Conservation (phyloP, 75 land plant species). For the Pinus albicaulis region DNA sequence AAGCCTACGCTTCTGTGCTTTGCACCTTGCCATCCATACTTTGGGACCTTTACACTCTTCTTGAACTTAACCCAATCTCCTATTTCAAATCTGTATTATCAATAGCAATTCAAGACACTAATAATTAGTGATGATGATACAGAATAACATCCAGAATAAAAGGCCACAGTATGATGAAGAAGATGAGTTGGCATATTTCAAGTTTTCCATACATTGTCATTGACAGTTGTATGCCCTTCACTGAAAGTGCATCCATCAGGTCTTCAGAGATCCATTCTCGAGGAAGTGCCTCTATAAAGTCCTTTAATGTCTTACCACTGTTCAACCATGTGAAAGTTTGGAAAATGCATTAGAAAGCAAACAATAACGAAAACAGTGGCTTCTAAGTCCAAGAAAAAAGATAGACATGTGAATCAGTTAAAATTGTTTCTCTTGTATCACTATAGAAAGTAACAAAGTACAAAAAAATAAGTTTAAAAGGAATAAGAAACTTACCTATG, state of each 20-base stretch:
- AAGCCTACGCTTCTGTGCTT: constrained; percentile 81
- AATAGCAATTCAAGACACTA: not conserved
- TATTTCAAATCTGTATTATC: constrained; percentile 53
- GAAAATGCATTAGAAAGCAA: not conserved
- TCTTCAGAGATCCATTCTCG: constrained; percentile 97
- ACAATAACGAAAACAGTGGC: not conserved
- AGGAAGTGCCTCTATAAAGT: constrained; percentile 81
- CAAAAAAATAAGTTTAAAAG: constrained; percentile 1
- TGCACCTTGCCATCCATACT: constrained; percentile 93
- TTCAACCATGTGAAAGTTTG: not conserved
- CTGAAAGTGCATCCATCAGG: constrained; percentile 64
- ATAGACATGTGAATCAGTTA: not conserved
- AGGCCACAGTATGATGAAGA: not conserved
- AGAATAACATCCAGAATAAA: not conserved
- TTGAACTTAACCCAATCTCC: constrained; percentile 96
- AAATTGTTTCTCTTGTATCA: not conserved
- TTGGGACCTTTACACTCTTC: constrained; percentile 56
- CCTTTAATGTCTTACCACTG: constrained; percentile 87
- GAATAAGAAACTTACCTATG: constrained; percentile 50
- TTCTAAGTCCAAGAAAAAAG: not conserved
- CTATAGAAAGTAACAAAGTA: not conserved
- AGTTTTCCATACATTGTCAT: constrained; percentile 58
- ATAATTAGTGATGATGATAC: not conserved
- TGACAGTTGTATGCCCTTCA: constrained; percentile 70
- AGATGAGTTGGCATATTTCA: not conserved